Evolutionary conservation across 768 basidiomycete species (phyloP), one percentile per base, ranked within the genome.

Genomic region (Postia placenta): DNA sequence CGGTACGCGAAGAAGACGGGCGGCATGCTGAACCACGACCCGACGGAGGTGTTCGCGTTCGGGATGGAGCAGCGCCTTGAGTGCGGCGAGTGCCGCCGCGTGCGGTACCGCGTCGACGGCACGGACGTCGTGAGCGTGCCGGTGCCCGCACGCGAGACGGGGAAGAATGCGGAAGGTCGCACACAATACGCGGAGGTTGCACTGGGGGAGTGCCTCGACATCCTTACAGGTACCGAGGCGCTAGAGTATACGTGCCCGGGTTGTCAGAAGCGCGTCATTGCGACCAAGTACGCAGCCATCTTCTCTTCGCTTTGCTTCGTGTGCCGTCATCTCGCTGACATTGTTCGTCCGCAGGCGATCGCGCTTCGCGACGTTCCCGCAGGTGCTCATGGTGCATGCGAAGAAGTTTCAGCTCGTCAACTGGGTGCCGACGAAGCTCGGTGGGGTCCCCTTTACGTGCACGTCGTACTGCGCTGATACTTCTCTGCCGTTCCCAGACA

Each of bases 381-480:
- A 92, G 11, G 80, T 92, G 1, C 75, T 98, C 0, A 83, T 95
- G 6, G 66, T 99, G 1, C 94, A 96, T 54, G 85, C 92, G 37
- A 90, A 88, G 62, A 95, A 95, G 59, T 97, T 96, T 71, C 89
- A 93, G 65, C 77, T 95, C 3, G 85, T 92, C 36, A 92, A 92
- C 56, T 98, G 96, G 96, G 91, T 99, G 1, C 96, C 96, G 0
- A 77, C 85, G 2, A 99, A 99, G 67, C 74, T 98, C 24, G 91
- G 92, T 92, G 53, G 15, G 61, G 19, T 44, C 28, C 30, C 27
- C 11, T 30, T 28, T 45, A 9, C 30, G 27, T 30, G 5, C 37
- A 20, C 26, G 14, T 3, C 30, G 9, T 15, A 23, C 12, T 19
- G 9, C n/a, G n/a, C 27, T 20, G 14, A 36, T 17, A 20, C 15